Conservation (phyloP, 2,329 filamentous ascomycete species). For the Pezicula neosporulosa region DNA sequence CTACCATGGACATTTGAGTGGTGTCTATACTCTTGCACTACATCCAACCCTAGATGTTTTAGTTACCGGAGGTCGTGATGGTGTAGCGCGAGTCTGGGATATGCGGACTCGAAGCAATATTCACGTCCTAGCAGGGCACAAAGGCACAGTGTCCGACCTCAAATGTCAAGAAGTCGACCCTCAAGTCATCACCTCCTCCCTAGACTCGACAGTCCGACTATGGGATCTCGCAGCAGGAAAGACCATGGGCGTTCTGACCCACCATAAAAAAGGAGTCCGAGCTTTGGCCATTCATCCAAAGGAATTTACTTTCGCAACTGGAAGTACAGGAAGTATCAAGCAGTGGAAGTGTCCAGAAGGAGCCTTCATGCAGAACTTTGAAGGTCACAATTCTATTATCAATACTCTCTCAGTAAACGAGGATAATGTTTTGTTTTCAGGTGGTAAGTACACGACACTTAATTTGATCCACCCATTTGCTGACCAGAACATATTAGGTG, state of each 20-base stretch:
- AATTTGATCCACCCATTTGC: not conserved
- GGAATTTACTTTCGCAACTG: constrained; percentile 95
- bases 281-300: constrained; percentile 79
- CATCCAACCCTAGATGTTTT: constrained; percentile 94
- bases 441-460: constrained; percentile 41
- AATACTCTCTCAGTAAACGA: constrained; percentile 92
- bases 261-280: constrained; percentile 97
- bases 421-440: constrained; percentile 92
- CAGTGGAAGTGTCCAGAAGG: constrained; percentile 99
- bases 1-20: constrained; percentile 94
- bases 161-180: constrained; percentile 95
- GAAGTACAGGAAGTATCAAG: constrained; percentile 91
- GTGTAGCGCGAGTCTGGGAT: constrained; percentile 94
- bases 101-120: constrained; percentile 96
- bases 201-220: constrained; percentile 85
- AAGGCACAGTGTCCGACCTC: constrained; percentile 82
- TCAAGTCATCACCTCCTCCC: constrained; percentile 88
- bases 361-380: constrained; percentile 98
- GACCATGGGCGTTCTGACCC: constrained; percentile 91
- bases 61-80: constrained; percentile 91
- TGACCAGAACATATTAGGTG: constrained; percentile 36
- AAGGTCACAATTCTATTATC: constrained; percentile 94
- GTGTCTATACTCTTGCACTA: constrained; percentile 89
- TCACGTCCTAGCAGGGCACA: constrained; percentile 89
- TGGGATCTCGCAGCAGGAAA: constrained; percentile 98